Percentiles rank a stretch among this genome's conserved stretches.
phyloP scores from a whole-genome alignment of 129 eudicot species.

The Chrysanthemum makinoi region DNA sequence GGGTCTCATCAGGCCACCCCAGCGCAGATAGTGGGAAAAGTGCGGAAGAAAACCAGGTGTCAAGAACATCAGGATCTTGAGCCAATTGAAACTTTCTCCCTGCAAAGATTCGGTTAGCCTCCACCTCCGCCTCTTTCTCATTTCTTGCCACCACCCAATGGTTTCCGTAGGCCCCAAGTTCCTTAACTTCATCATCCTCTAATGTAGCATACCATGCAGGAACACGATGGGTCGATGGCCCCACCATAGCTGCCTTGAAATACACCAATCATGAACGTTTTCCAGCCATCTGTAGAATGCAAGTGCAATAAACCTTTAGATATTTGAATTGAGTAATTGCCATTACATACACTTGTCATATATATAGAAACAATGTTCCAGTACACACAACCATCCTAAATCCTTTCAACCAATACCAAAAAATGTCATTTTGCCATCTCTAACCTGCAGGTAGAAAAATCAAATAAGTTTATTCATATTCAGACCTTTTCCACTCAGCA shows the following conservation, averaged over 20 bases:
- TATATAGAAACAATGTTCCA: no score
- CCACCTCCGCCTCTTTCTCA: slow-evolving; percentile 63
- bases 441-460: background rate
- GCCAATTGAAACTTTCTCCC: slow-evolving; percentile 63
- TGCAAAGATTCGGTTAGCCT: slow-evolving; percentile 49
- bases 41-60: slow-evolving; percentile 87
- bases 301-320: background rate
- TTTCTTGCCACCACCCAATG: slow-evolving; percentile 90
- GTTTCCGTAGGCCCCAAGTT: slow-evolving; percentile 60
- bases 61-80: slow-evolving; percentile 91
- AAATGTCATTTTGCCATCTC: no score
- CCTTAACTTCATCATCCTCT: slow-evolving; percentile 67
- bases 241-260: slow-evolving; percentile 98
- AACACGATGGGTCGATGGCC: slow-evolving; percentile 96
- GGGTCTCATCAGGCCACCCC: slow-evolving; percentile 96
- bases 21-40: slow-evolving; percentile 74
- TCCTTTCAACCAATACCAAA: no score
- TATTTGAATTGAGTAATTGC: no score
- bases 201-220: slow-evolving; percentile 91
- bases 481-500: slow-evolving; percentile 89
- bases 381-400: no score
- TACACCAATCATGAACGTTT: slow-evolving; percentile 94
- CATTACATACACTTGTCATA: no score
- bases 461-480: background rate
- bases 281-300: slow-evolving; percentile 76